Evolutionary conservation across 2,329 filamentous ascomycete species (phyloP), one percentile per base, ranked within the genome.

Genomic region (Ramularia collo-cygni): DNA sequence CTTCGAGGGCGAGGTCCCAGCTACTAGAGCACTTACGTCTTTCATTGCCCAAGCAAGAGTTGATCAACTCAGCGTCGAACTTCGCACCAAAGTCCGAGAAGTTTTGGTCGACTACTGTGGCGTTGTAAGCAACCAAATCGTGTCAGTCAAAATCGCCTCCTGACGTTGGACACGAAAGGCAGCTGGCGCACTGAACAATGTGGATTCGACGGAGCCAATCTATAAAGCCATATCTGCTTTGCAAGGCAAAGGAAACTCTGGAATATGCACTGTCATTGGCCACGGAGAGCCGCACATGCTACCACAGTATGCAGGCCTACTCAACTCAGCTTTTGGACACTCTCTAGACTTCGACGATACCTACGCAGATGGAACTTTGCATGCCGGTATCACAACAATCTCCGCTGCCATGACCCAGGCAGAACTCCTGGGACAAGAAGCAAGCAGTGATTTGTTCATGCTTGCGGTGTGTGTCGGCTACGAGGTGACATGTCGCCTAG

Each of bases 291-390:
- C 50, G 9, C 42, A 40, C 7, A 61, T 59, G 44, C 53, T 63
- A 9, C 60, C 59, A 2, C 64, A 65, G 15, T 65, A 64, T 34
- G 66, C 66, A 2, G 63, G 58, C 1, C 53, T 69, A 8, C 46
- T 69, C 15, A 69, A 69, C 38, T 65, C 63, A 4, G 57, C 64
- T 1, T 60, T 68, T 26, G 62, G 61, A 7, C 67, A 70, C 50
- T 64, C 61, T 3, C 55, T 67, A 35, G 67, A 69, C 46, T 69
- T 68, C 47, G 67, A 69, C 48, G 66, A 70, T 47, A 70, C 66
- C 2, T 64, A 66, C 41, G 64, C 64, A 2, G 48, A 56, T 2
- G 64, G 63, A 2, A 63, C 64, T 12, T 51, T 69, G 12, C 66
- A 70, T 44, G 59, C 64, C 1, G 66, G 67, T 18, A 60, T 64